Evolutionary conservation across 2,329 filamentous ascomycete species (phyloP), one percentile per base, ranked within the genome.

Genomic region (Epichloe festucae): DNA sequence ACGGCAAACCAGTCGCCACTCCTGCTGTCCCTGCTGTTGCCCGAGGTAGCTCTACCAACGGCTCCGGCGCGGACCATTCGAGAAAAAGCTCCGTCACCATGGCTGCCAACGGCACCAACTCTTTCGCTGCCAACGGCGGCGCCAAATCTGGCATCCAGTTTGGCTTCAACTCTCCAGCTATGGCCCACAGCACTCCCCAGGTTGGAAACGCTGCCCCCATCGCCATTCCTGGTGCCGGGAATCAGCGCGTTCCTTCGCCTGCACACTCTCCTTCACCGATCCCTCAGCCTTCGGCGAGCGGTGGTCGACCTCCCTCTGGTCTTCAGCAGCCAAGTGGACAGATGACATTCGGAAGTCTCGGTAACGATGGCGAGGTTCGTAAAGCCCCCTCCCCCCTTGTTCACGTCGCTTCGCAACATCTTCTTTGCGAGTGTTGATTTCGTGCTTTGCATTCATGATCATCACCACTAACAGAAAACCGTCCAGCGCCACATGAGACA

Each of bases 51-150:
- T 70, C 74, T 58, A 75, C 76, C 61, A 93, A 94, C 79, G 87
- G 87, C 59, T 72, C 73, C 59, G 69, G 76, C 51, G 74, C 75
- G 60, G 84, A 89, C 60, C 90, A 97, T 73, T 78, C 76, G 65
- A 82, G 89, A 66, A 95, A 95, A 72, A 82, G 83, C 57, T 95
- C 91, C 17, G 85, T 95, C 63, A 95, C 90, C 62, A 95, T 96
- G 74, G 89, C 81, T 67, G 84, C 89, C 60, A 86, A 87, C 65
- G 87, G 85, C 59, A 80, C 87, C 52, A 86, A 78, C 59, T 83
- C 83, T 64, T 87, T 82, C 67, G 79, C 83, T 55, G 77, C 84
- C 60, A 95, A 94, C 75, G 88, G 88, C 61, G 75, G 71, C 55
- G 73, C 67, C 71, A 82, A 79, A 71, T 72, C 77, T 58, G 76